Percentiles rank a stretch among this genome's conserved stretches.
Conservation (phyloP, 305 asterid species). For the Stenogyne calaminthoides region DNA sequence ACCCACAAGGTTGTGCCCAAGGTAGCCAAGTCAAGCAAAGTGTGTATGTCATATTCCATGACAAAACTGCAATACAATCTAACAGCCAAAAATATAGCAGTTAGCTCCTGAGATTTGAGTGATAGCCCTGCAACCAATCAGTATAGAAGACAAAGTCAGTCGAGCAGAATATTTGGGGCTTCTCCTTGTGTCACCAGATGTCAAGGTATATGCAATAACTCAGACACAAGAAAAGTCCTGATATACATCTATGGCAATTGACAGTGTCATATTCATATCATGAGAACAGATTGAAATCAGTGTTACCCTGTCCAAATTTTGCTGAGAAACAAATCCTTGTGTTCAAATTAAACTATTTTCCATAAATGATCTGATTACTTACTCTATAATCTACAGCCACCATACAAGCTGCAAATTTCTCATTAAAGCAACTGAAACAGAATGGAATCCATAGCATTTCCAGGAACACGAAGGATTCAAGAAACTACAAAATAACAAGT, state of each 20-base stretch:
- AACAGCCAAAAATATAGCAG: constrained; percentile 79
- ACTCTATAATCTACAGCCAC: not conserved
- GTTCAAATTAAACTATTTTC: not conserved
- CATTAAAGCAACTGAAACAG: not conserved
- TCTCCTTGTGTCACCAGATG: not conserved
- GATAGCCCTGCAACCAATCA: constrained; percentile 65
- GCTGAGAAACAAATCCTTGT: not conserved
- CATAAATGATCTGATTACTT: not conserved
- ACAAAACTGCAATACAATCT: constrained; percentile 82
- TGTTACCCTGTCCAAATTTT: not conserved
- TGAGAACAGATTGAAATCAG: not conserved
- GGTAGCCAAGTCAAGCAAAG: constrained; percentile 76
- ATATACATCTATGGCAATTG: not conserved
- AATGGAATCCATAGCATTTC: not conserved
- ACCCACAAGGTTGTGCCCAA: constrained; percentile 82
- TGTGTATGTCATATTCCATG: constrained; percentile 88
- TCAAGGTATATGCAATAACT: not conserved
- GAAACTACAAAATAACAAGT: not conserved
- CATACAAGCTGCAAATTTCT: not conserved
- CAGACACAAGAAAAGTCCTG: not conserved
- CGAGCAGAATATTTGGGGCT: not conserved
- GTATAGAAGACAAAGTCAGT: not conserved
- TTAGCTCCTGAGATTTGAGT: constrained; percentile 81
- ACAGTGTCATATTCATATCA: not conserved
- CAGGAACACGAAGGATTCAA: constrained; percentile 4